These are phyloP conservation scores for Colletotrichum lentis DNA, from an alignment of 2,329 filamentous ascomycete species.

Conservation along the genomic window DNA sequence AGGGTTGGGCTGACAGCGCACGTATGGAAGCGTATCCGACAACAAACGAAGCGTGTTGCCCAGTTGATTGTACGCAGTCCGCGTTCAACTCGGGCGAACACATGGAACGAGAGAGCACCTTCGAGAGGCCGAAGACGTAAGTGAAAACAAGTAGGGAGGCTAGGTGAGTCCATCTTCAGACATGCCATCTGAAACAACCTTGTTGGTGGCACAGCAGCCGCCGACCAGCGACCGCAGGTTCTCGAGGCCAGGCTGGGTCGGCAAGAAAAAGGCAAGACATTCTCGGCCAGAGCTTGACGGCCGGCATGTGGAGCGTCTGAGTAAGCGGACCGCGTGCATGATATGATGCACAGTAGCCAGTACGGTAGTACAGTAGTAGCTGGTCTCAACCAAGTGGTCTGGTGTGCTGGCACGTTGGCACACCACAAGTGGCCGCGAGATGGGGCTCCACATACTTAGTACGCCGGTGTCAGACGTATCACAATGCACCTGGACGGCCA, in stretches of 20 bases:
- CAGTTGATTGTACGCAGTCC: neutral
- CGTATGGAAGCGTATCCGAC: neutral
- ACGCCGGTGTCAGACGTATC: conserved; percentile 8
- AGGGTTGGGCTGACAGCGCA: neutral
- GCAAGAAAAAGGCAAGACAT: neutral
- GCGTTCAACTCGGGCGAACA: neutral
- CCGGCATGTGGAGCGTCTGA: neutral
- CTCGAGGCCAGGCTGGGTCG: conserved; percentile 9
- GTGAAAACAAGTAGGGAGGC: neutral
- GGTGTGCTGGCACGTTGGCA: neutral
- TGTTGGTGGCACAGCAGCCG: neutral
- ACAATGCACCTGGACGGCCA: conserved; percentile 1
- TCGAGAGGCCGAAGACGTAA: neutral
- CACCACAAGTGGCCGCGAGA: neutral
- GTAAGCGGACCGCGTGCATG: neutral
- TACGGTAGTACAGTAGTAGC: neutral
- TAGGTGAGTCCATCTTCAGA: neutral
- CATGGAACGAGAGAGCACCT: neutral
- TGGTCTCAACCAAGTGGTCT: neutral
- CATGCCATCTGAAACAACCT: conserved; percentile 8
- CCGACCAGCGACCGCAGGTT: neutral
- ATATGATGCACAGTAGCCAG: neutral
- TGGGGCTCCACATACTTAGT: neutral
- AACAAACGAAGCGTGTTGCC: neutral
- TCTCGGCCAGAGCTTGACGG: conserved; percentile 5